Evolutionary conservation across 2,329 filamentous ascomycete species (phyloP).

Genomic region (Tolypocladium tropicale): DNA sequence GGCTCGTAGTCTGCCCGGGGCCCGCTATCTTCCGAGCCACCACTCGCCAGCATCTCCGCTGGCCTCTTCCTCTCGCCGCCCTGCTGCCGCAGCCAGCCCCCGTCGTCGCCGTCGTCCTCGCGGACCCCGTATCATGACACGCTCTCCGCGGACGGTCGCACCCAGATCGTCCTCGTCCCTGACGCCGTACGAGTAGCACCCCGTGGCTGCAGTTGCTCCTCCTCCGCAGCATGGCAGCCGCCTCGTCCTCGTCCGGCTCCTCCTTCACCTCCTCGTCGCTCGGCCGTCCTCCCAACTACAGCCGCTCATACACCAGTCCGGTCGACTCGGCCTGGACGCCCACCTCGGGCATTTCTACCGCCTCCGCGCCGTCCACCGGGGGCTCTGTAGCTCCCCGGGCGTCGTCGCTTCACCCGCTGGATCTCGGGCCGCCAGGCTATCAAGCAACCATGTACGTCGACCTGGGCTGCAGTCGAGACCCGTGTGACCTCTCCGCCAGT

Average conservation of each 20-base stretch:
- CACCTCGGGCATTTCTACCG: slow-evolving; percentile 30
- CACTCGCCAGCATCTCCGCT: neutral
- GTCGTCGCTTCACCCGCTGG: slow-evolving; percentile 32
- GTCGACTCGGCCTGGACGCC: slow-evolving; percentile 36
- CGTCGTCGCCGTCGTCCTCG: neutral
- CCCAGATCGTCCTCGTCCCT: neutral
- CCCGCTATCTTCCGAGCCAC: neutral
- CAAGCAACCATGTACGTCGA: slow-evolving; percentile 40
- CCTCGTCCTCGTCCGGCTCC: slow-evolving; percentile 35
- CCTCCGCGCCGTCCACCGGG: slow-evolving; percentile 31
- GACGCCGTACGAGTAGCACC: neutral
- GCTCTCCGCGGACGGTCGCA: neutral
- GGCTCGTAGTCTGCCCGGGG: neutral
- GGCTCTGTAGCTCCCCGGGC: slow-evolving; percentile 19
- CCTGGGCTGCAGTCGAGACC: neutral
- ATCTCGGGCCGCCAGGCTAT: slow-evolving; percentile 42
- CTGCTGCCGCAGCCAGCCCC: neutral
- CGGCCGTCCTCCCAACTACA: slow-evolving; percentile 29
- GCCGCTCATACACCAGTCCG: slow-evolving; percentile 30
- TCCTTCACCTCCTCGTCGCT: slow-evolving; percentile 37
- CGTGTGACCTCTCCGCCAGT: slow-evolving; percentile 3
- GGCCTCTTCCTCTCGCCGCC: neutral
- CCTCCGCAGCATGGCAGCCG: slow-evolving; percentile 23
- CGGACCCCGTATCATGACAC: slow-evolving; percentile 6
- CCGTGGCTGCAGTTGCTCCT: slow-evolving; percentile 2